These are phyloP conservation scores for Magnaporthiopsis rhizophila DNA, from an alignment of 2,329 filamentous ascomycete genomes.

Conservation along the genomic window DNA sequence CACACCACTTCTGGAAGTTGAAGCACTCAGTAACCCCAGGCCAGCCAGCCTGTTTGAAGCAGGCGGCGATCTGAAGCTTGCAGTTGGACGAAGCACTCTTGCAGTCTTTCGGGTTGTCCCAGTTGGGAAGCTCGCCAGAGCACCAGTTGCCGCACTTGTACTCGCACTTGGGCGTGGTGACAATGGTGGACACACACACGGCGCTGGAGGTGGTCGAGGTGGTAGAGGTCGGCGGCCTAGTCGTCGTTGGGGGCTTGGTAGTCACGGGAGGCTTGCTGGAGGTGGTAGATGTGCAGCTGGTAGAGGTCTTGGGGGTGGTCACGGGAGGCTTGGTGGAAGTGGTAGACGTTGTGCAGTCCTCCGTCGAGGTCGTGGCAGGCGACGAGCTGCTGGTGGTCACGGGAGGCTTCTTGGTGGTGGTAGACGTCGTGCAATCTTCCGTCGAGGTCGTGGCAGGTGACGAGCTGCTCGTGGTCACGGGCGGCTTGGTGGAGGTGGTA, in stretches of 20 bases:
- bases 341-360: slow-evolving; percentile 8
- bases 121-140: slow-evolving; percentile 40
- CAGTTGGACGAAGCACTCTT: slow-evolving; percentile 34
- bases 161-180: slow-evolving; percentile 36
- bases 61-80: slow-evolving; percentile 38
- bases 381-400: slow-evolving; percentile 9
- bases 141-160: slow-evolving; percentile 49
- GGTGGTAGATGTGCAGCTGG: slow-evolving; percentile 10
- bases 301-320: slow-evolving; percentile 8
- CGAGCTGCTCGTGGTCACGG: not conserved
- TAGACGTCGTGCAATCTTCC: slow-evolving; percentile 5
- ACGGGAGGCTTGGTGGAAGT: slow-evolving; percentile 8
- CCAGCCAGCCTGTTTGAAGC: slow-evolving; percentile 43
- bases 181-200: slow-evolving; percentile 38
- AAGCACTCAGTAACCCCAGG: slow-evolving; percentile 41
- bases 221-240: slow-evolving; percentile 14
- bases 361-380: slow-evolving; percentile 1
- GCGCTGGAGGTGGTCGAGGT: slow-evolving; percentile 28
- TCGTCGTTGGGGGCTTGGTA: slow-evolving; percentile 7
- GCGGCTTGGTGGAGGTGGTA: too few species aligned
- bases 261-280: slow-evolving; percentile 10
- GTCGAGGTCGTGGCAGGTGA: slow-evolving; percentile 7
- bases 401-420: slow-evolving; percentile 9
- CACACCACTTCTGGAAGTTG: slow-evolving; percentile 42
- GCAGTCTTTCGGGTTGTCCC: slow-evolving; percentile 34